Percentiles rank a stretch among this genome's conserved stretches.
Conservation (phyloP, 192 early-diverging fungal genomes). For the Rhizoclosmatium globosum region DNA sequence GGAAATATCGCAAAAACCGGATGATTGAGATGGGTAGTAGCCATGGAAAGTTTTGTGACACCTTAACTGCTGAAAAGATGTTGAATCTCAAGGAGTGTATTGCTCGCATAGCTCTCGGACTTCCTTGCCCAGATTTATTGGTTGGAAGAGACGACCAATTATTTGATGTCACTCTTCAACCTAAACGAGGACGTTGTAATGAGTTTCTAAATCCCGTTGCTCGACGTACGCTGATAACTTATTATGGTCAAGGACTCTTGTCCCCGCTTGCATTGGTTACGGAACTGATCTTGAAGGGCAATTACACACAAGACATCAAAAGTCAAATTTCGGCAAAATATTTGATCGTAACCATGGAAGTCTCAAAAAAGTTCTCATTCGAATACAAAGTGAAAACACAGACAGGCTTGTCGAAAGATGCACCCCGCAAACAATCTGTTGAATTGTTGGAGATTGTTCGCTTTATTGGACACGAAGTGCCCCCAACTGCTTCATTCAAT, state of each 20-base stretch:
- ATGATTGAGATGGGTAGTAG: slow-evolving; percentile 1
- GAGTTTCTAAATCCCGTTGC: slow-evolving; percentile 33
- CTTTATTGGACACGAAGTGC: neutral
- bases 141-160: slow-evolving; percentile 30
- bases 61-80: neutral
- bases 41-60: slow-evolving; percentile 30
- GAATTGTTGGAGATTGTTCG: neutral
- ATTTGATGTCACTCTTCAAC: slow-evolving; percentile 15
- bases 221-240: slow-evolving; percentile 1
- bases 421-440: neutral
- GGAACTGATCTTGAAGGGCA: slow-evolving; percentile 10
- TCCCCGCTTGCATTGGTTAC: neutral
- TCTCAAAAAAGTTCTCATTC: slow-evolving; percentile 23
- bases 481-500: slow-evolving; percentile 18
- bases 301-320: slow-evolving; percentile 28
- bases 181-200: neutral
- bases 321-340: slow-evolving; percentile 26
- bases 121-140: neutral
- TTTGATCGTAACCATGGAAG: slow-evolving; percentile 18
- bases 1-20: slow-evolving; percentile 23
- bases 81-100: slow-evolving; percentile 24
- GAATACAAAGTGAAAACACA: neutral
- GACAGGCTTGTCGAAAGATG: neutral
- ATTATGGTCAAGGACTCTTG: slow-evolving; percentile 28
- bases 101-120: slow-evolving; percentile 25